Evolutionary conservation across 495 filamentous ascomycete genomes (phyloP), one percentile per base, ranked within the genome.

Genomic region (Aspergillus bridgeri): DNA sequence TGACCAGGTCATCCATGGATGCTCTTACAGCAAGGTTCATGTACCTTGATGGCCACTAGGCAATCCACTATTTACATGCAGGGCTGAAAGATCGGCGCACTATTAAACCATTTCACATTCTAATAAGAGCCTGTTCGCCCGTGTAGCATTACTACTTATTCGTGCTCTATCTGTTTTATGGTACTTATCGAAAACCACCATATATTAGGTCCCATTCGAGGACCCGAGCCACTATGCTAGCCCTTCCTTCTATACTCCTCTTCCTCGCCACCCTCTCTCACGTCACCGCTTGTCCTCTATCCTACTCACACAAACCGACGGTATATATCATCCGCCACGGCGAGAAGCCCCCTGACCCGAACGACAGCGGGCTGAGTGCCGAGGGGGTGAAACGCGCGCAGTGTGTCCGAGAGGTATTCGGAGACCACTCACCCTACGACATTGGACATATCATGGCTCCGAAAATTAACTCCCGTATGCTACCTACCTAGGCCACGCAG

Each of bases 271-370:
- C 53, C 13, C 8, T 56, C 29, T 15, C 49, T 7, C 20, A 59
- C 18, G 44, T 25, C 19, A 24, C 42, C 19, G 42, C 29, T 0
- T 59, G 52, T 1, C 60, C 60, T 38, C 9, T 38, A 38, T 13
- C 33, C 11, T 38, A 38, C 9, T 47, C 51, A 3, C 15, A 15
- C n/a, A 48, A 53, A 0, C 66, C 73, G 13, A 72, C 62, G 3
- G 64, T 81, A 42, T 83, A 81, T 60, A 60, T 83, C n/a, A 81
- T 83, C 56, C 77, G 80, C 33, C 80, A 83, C 58, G 80, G 75
- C 56, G 80, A 83, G 62, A 83, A 83, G 58, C 77, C 78, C 15
- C 61, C 56, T 8, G 57, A 77, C 53, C 56, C 55, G 5, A 60
- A 69, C 27, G 72, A 70, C 25, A 66, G 71, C 49, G 76, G 76